Base-by-base conservation (phyloP, 495 filamentous ascomycete genomes). In the Hypomontagnella submonticulosa region DNA sequence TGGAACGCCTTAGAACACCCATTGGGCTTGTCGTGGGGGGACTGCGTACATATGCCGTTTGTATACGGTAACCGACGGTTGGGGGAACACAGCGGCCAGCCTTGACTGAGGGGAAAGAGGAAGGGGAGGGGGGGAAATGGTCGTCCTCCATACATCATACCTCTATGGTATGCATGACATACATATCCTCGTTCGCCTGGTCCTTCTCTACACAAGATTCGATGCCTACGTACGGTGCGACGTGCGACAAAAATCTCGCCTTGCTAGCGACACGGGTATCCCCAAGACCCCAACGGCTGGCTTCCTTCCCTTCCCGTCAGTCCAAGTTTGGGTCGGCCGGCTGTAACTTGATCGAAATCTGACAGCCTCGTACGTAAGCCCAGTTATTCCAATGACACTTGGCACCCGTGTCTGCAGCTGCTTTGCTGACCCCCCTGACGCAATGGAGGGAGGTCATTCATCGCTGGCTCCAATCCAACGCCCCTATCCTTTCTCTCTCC, bases 281-380 rank as follows among this genome's bases (percentile, higher is more conserved):
- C 23, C 23, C 56, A 59, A 43, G 6, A 3, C 23, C 23, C 23
- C 56, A 59, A 43, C 49, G 44, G 43, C 44, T 41, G 38, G 49
- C 7, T 12, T n/a, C 16, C 50, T n/a, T 43, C 7, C 50, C 16
- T 13, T 55, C 62, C 36, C 36, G 2, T 13, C 36, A 3, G 9
- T 16, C 48, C 49, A 59, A 36, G 46, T 59, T 59, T 52, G 59
- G 15, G 23, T 58, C 47, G 59, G 44, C 65, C 58, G 65, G 65
- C 41, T 68, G 65, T 60, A 68, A 68, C 65, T 55, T 8, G 48
- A 68, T 63, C 65, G 58, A 48, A 48, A 59, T 63, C 57, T 46
- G 65, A 34, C 12, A n/a, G 4, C 57, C 34, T 68, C 65, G 48
- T 51, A 40, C 65, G 53, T 58, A 63, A 50, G 41, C 54, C 41